Conservation (phyloP, 2,329 filamentous ascomycete genomes). For the Gyromitra esculenta region DNA sequence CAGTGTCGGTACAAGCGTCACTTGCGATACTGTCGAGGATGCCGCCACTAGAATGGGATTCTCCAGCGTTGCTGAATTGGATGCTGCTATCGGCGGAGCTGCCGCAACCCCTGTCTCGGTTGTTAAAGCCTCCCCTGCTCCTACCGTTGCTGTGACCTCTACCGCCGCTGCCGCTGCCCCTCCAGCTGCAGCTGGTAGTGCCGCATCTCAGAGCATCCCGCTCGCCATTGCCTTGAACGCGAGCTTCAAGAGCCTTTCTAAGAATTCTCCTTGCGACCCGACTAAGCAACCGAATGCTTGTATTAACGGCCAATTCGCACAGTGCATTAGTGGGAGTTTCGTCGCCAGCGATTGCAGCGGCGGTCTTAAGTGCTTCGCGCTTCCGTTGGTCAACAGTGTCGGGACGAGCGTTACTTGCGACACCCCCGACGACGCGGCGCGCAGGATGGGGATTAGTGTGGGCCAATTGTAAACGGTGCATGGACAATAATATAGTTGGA, state of each 20-base stretch:
- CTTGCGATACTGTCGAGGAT: slow-evolving; percentile 24
- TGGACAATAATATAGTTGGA: neutral
- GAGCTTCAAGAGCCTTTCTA: slow-evolving; percentile 22
- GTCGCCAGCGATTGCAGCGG: neutral
- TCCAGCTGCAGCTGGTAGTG: slow-evolving; percentile 25
- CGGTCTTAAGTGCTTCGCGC: slow-evolving; percentile 21
- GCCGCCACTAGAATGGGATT: slow-evolving; percentile 36
- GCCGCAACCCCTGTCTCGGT: neutral
- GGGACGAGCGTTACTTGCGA: slow-evolving; percentile 46
- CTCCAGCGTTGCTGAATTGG: slow-evolving; percentile 10
- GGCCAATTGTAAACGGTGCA: slow-evolving; percentile 1
- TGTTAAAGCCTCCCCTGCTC: neutral
- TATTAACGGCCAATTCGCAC: slow-evolving; percentile 9
- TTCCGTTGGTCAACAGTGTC: slow-evolving; percentile 39
- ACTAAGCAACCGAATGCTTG: slow-evolving; percentile 4
- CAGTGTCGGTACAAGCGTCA: slow-evolving; percentile 31
- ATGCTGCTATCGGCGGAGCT: slow-evolving; percentile 18
- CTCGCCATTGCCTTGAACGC: slow-evolving; percentile 28
- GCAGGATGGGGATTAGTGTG: slow-evolving; percentile 35
- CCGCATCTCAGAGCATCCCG: slow-evolving; percentile 22
- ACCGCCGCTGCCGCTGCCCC: neutral
- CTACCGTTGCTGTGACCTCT: neutral
- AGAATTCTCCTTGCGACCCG: slow-evolving; percentile 10
- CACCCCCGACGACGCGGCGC: slow-evolving; percentile 34
- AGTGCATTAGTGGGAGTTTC: slow-evolving; percentile 27